These are phyloP conservation scores for Boletus coccyginus DNA, from an alignment of 768 basidiomycete species.

Conservation along the genomic window DNA sequence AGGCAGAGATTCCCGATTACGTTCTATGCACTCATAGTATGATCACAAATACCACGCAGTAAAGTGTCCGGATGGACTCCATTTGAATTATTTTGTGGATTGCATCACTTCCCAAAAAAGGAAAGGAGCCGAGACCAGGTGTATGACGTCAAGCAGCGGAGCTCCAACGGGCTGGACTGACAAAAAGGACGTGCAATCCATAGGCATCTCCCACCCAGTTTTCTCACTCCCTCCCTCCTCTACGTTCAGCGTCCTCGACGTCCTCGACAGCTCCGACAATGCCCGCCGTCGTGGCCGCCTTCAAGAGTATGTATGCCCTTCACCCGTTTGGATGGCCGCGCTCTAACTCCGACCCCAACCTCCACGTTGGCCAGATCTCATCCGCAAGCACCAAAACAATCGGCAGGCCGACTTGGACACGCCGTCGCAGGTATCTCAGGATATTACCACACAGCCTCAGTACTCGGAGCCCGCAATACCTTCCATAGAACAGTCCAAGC, in stretches of 20 bases:
- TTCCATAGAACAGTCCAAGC: slow-evolving; percentile 35
- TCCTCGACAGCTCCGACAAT: slow-evolving; percentile 34
- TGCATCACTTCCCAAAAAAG: slow-evolving; percentile 7
- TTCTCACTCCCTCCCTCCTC: background rate
- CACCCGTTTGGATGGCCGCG: slow-evolving; percentile 5
- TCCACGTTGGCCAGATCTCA: slow-evolving; percentile 54
- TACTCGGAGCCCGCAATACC: slow-evolving; percentile 37
- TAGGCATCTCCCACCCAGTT: slow-evolving; percentile 7
- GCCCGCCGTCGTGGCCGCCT: slow-evolving; percentile 80
- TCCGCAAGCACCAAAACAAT: slow-evolving; percentile 72
- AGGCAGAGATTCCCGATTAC: background rate
- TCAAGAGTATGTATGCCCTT: slow-evolving; percentile 64
- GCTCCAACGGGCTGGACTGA: slow-evolving; percentile 28
- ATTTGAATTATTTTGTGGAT: background rate
- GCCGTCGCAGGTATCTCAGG: slow-evolving; percentile 20
- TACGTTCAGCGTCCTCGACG: background rate
- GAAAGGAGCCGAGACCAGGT: slow-evolving; percentile 1
- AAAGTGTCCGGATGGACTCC: background rate
- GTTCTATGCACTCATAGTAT: background rate
- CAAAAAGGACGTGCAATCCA: slow-evolving; percentile 30
- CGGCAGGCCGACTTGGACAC: slow-evolving; percentile 36
- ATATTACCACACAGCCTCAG: slow-evolving; percentile 34
- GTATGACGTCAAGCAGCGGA: slow-evolving; percentile 36
- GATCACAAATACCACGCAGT: background rate
- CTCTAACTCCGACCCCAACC: slow-evolving; percentile 21